Evolutionary conservation across 441 rosid genomes (phyloP), one percentile per base, ranked within the genome.

Genomic region (Croton setiger): DNA sequence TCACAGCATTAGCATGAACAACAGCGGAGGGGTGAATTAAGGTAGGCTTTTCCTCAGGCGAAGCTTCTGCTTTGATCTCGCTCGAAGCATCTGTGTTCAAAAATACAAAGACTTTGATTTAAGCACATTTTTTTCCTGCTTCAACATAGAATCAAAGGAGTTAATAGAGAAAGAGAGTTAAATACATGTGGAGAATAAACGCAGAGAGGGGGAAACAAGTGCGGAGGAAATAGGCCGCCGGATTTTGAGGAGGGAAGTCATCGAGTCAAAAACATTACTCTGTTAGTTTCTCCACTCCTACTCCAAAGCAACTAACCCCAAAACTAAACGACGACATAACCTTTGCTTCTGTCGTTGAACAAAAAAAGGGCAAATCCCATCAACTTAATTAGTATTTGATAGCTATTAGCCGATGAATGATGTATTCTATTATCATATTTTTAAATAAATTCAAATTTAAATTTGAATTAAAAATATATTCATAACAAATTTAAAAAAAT

Each of bases 1-100:
- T 81, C 52, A 82, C 63, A 39, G 99, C 97, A 61, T 79, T 76
- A 39, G 97, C 94, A 75, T 94, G 98, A 71, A 93, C 84, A 31
- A 85, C 41, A 41, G 98, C 90, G 37, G 83, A 79, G n/a, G 93
- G 90, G 71, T 94, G 99, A 67, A 94, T 77, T 64, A 78, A 72
- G 64, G 75, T 73, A 58, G 75, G 63, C 39, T 43, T 66, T 43
- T 33, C 49, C 48, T 3, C 15, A 8, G 20, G 12, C 4, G 47
- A 43, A 53, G 55, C 20, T n/a, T 75, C 58, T 55, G 70, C 80
- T 54, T 62, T 66, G n/a, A 64, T 64, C 60, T 77, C 80, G 62
- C 69, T 74, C 13, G 66, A 73, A 71, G 56, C 70, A 81, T 78
- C 91, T 86, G 84, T 35, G 54, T 60, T 27, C 43, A 60, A 64